phyloP scores from a whole-genome alignment of 768 basidiomycete species.

The Kwoniella botswanensis region DNA sequence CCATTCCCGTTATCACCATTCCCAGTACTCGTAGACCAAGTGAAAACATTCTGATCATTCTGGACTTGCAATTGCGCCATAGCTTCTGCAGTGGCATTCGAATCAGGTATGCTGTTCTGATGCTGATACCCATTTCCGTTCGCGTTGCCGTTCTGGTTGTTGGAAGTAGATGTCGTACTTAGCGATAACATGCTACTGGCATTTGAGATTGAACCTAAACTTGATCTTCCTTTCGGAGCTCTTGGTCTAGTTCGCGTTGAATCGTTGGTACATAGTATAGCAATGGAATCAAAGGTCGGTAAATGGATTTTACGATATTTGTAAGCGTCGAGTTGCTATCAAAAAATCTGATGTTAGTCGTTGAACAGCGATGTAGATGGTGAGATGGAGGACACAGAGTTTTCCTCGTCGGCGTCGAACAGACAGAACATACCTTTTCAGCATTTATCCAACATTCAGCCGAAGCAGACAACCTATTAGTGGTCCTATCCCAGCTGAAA shows the following conservation, averaged over 20 bases:
- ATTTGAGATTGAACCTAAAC: constrained; percentile 28
- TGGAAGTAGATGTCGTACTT: neutral
- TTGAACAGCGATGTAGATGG: neutral
- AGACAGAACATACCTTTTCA: constrained; percentile 31
- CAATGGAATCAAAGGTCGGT: constrained; percentile 38
- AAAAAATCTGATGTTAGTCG: neutral
- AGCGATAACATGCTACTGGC: constrained; percentile 28
- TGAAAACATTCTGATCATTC: constrained; percentile 28
- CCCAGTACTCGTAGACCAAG: constrained; percentile 16
- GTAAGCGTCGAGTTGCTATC: constrained; percentile 33
- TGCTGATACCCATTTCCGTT: neutral
- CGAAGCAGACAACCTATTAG: constrained; percentile 26
- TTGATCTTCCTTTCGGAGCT: constrained; percentile 26
- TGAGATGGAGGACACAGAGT: neutral
- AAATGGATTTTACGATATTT: constrained; percentile 43
- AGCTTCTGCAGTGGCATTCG: constrained; percentile 3
- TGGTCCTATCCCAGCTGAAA: constrained; percentile 35
- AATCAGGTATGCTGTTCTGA: neutral
- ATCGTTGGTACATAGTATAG: constrained; percentile 34
- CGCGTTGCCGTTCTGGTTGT: constrained; percentile 6
- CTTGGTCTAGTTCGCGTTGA: constrained; percentile 20
- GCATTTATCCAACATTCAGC: constrained; percentile 41
- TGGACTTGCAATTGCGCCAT: constrained; percentile 21
- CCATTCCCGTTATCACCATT: neutral
- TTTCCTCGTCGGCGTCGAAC: too few relatives aligned